phyloP scores from a whole-genome alignment of 768 basidiomycete species.

The Lentinula edodes region DNA sequence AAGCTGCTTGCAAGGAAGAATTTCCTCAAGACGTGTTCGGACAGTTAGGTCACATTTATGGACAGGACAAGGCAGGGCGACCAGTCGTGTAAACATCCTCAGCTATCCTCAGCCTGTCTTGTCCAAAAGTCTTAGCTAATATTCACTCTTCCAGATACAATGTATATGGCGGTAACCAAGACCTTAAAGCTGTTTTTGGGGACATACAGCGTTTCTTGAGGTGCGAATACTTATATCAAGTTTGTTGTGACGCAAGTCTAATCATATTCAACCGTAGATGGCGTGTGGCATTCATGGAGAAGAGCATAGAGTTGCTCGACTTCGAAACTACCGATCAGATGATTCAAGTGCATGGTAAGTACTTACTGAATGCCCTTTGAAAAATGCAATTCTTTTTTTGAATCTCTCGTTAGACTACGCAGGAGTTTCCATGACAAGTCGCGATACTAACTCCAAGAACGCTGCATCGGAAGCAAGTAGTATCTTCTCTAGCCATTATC shows the following conservation, averaged over 20 bases:
- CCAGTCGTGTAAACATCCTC: conserved; percentile 60
- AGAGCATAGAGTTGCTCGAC: conserved; percentile 55
- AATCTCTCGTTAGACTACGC: conserved; percentile 52
- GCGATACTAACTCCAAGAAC: conserved; percentile 70
- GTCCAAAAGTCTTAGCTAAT: neutral
- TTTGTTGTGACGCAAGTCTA: too few species aligned
- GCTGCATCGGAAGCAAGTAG: conserved; percentile 70
- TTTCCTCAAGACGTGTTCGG: conserved; percentile 64
- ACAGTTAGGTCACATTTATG: conserved; percentile 55
- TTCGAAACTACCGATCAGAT: conserved; percentile 70
- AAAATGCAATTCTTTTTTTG: too few species aligned
- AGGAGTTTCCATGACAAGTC: conserved; percentile 59
- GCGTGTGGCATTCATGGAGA: conserved; percentile 77
- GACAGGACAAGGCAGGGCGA: conserved; percentile 63
- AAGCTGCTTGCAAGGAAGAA: conserved; percentile 51
- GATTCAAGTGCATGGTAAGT: conserved; percentile 65
- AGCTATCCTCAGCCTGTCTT: conserved; percentile 6
- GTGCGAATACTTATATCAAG: conserved; percentile 26
- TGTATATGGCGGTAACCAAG: conserved; percentile 65
- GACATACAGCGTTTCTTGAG: conserved; percentile 73
- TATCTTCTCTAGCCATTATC: conserved; percentile 75
- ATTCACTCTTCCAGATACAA: conserved; percentile 50
- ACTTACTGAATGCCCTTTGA: too few species aligned
- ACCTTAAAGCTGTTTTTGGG: conserved; percentile 67
- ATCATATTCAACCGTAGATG: conserved; percentile 33